Evolutionary conservation across 2,329 filamentous ascomycete species (phyloP), one percentile per base, ranked within the genome.

Genomic region (Colletotrichum sublineola): DNA sequence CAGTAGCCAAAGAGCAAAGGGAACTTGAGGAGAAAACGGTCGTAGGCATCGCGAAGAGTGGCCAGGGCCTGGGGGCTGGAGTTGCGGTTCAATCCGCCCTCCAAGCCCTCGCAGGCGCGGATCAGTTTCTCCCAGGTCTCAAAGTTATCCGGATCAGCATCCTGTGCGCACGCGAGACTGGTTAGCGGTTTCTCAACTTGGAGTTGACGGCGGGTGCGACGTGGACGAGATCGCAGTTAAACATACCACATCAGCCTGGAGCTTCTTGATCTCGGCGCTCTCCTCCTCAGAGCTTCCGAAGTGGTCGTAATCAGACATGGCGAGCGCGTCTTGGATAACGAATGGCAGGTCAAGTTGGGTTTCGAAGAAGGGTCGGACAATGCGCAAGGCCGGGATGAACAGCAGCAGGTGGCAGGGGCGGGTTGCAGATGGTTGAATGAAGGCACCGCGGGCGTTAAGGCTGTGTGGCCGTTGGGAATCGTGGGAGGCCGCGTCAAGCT

Each of bases 1-100:
- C 96, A 99, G 85, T 98, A 99, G 64, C 96, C 96, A 79, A 98
- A 99, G 50, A 98, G 90, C 14, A 98, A 88, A 3, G 96, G 96
- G 76, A 98, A 99, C 80, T 97, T 98, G 73, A 94, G 90, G 31
- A 99, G 92, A 80, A 99, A 97, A 60, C 93, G 91, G 81, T 99
- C 95, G 85, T 97, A 98, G 74, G 94, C 90, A 81, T 94, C 91
- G 82, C 96, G 93, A 68, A 95, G 92, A 14, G 94, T 92, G 29
- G 94, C 92, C 77, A 99, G 95, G 38, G 96, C 94, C 79, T 97
- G 94, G 0, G 96, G 95, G 80, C 94, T 98, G 53, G 96, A 98
- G 84, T 99, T 99, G 77, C 96, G 93, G 81, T 97, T 98, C 74
- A 99, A 89, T 69, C 96, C 96, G 73, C 95, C 96, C 80, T 99